Evolutionary conservation across 768 basidiomycete species (phyloP).

Genomic region (Suillus decipiens): DNA sequence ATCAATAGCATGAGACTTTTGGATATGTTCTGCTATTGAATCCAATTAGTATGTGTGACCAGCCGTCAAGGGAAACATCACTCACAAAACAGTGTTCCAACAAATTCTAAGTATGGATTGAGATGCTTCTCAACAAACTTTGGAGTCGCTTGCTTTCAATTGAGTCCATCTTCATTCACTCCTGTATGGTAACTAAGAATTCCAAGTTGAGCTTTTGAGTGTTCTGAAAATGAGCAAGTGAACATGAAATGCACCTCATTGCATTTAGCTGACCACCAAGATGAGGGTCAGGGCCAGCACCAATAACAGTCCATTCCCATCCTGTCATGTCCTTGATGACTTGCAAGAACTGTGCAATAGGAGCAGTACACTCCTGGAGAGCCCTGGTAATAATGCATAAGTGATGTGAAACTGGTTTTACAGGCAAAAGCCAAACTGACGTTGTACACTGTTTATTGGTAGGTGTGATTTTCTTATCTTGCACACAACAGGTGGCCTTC

Average conservation of each 20-base stretch:
- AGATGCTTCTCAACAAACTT: background rate
- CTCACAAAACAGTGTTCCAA: background rate
- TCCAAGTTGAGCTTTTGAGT: no score
- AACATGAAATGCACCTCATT: background rate
- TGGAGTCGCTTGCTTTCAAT: background rate
- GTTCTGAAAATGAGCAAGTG: background rate
- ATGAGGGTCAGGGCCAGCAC: background rate
- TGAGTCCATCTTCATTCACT: background rate
- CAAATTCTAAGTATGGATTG: background rate
- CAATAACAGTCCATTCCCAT: background rate
- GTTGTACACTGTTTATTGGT: background rate
- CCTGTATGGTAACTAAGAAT: background rate
- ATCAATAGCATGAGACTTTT: background rate
- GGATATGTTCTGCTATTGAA: background rate
- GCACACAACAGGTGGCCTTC: background rate
- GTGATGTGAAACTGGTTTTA: background rate
- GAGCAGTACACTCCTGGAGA: background rate
- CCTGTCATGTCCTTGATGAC: background rate
- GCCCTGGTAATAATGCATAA: background rate
- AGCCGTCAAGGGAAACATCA: background rate
- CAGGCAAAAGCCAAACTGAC: background rate
- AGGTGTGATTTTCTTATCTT: background rate
- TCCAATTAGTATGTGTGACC: background rate
- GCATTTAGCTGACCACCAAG: background rate
- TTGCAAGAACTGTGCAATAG: background rate